Percentiles rank a stretch among this genome's conserved stretches.
Evolutionary conservation across 805 yeast genomes (phyloP).

Genomic region (Metschnikowia bowlesiae): DNA sequence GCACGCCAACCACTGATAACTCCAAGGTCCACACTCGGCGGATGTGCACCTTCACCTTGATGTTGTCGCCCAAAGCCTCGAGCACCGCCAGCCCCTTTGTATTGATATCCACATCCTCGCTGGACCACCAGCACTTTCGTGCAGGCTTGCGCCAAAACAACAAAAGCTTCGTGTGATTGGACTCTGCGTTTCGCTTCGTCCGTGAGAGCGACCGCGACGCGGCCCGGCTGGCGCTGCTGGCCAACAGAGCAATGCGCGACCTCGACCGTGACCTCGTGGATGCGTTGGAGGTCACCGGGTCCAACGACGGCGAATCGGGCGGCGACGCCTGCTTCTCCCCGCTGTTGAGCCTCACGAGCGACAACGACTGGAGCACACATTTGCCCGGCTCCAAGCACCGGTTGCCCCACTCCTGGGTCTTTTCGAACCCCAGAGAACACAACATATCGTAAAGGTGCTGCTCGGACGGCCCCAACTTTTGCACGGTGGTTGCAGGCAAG

Average conservation of each 20-base stretch:
- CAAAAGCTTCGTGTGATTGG: slow-evolving; percentile 56
- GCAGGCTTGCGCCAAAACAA: slow-evolving; percentile 98
- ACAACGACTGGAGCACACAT: slow-evolving; percentile 81
- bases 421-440: slow-evolving; percentile 77
- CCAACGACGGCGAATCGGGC: slow-evolving; percentile 41
- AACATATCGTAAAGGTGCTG: slow-evolving; percentile 93
- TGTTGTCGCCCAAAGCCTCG: slow-evolving; percentile 21
- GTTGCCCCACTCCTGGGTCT: slow-evolving; percentile 76
- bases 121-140: slow-evolving; percentile 97
- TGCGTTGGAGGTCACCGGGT: slow-evolving; percentile 42
- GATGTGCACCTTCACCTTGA: slow-evolving; percentile 65
- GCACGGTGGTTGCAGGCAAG: slow-evolving; percentile 32
- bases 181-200: slow-evolving; percentile 38
- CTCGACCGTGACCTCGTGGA: slow-evolving; percentile 32
- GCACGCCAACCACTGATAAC: slow-evolving; percentile 83
- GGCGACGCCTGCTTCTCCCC: slow-evolving; percentile 30
- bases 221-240: slow-evolving; percentile 51
- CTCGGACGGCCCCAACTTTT: slow-evolving; percentile 79
- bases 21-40: slow-evolving; percentile 97
- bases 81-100: slow-evolving; percentile 24
- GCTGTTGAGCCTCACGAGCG: slow-evolving; percentile 56
- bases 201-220: slow-evolving; percentile 57
- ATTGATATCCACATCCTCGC: slow-evolving; percentile 48
- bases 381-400: slow-evolving; percentile 83
- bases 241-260: slow-evolving; percentile 56